Percentiles rank a stretch among this genome's conserved stretches.
Evolutionary conservation across 768 basidiomycete species (phyloP).

Genomic region (Boletus rubroflammeus): DNA sequence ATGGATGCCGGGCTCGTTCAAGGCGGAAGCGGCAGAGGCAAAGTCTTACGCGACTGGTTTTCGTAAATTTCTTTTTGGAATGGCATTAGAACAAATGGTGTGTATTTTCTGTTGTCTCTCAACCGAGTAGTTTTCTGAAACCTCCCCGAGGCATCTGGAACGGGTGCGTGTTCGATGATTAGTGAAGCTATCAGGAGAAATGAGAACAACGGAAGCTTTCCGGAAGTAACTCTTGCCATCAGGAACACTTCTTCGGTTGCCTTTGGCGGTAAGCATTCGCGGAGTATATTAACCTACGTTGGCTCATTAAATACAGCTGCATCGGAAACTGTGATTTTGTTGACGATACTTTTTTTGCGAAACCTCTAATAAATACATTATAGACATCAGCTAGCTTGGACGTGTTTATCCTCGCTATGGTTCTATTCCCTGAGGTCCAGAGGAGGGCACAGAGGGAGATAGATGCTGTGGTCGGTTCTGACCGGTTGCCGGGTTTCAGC

Average conservation of each 20-base stretch:
- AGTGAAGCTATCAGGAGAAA: constrained; percentile 18
- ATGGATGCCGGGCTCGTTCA: constrained; percentile 27
- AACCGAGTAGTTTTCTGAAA: not conserved
- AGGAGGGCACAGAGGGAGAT: constrained; percentile 25
- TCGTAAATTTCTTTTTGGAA: constrained; percentile 17
- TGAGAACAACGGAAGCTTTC: constrained; percentile 12
- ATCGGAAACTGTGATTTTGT: constrained; percentile 25
- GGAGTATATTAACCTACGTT: not conserved
- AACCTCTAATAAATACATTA: not conserved
- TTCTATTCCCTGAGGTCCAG: constrained; percentile 25
- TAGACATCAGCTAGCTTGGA: constrained; percentile 22
- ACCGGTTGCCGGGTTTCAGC: constrained; percentile 20
- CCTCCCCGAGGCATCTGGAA: constrained; percentile 14
- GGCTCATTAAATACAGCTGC: constrained; percentile 18
- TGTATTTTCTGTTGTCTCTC: not conserved
- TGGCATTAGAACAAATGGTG: constrained; percentile 24
- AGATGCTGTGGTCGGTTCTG: constrained; percentile 19
- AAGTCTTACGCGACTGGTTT: constrained; percentile 18
- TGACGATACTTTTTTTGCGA: not conserved
- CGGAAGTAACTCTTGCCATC: constrained; percentile 21
- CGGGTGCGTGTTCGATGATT: constrained; percentile 18
- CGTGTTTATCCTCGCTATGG: constrained; percentile 29
- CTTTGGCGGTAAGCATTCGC: constrained; percentile 18
- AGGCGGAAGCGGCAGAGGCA: constrained; percentile 16
- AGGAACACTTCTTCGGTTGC: constrained; percentile 20